phyloP scores from a whole-genome alignment of 1,284 basidiomycete genomes.

The Ganoderma sp. region DNA sequence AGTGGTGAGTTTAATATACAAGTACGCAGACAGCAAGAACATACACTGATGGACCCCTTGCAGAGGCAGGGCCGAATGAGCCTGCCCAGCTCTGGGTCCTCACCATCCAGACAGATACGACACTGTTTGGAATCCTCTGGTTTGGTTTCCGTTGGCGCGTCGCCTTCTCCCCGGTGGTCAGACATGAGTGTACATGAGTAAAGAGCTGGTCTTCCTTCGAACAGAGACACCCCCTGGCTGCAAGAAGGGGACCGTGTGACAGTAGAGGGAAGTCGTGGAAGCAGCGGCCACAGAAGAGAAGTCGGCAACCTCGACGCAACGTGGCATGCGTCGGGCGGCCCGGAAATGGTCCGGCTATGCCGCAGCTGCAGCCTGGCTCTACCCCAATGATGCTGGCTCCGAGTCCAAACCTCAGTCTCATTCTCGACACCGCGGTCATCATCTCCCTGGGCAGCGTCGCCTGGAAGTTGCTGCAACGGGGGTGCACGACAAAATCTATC shows the following conservation, averaged over 20 bases:
- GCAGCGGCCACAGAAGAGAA: neutral
- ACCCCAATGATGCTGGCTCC: too few species aligned
- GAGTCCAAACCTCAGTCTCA: neutral
- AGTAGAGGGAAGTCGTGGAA: neutral
- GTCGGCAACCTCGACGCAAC: neutral
- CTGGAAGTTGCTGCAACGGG: neutral
- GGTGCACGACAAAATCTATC: neutral
- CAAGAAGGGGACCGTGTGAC: too few species aligned
- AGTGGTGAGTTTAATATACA: conserved; percentile 23
- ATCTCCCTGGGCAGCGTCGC: neutral
- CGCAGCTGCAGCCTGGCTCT: neutral
- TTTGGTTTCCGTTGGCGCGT: conserved; percentile 2
- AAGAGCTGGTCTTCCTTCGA: neutral
- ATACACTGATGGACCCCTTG: conserved; percentile 78
- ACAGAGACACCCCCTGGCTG: neutral
- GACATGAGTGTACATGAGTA: conserved; percentile 9
- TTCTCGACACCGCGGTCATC: neutral
- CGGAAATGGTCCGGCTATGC: neutral
- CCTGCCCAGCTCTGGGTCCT: conserved; percentile 64
- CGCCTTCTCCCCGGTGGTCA: neutral
- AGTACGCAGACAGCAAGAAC: conserved; percentile 35
- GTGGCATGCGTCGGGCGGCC: conserved; percentile 4
- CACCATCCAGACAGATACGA: conserved; percentile 75
- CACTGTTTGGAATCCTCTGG: conserved; percentile 61
- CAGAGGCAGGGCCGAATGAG: conserved; percentile 81